Evolutionary conservation across 1,139 yeast species (phyloP), one percentile per base, ranked within the genome.

Genomic region (Wickerhamomyces sp.): DNA sequence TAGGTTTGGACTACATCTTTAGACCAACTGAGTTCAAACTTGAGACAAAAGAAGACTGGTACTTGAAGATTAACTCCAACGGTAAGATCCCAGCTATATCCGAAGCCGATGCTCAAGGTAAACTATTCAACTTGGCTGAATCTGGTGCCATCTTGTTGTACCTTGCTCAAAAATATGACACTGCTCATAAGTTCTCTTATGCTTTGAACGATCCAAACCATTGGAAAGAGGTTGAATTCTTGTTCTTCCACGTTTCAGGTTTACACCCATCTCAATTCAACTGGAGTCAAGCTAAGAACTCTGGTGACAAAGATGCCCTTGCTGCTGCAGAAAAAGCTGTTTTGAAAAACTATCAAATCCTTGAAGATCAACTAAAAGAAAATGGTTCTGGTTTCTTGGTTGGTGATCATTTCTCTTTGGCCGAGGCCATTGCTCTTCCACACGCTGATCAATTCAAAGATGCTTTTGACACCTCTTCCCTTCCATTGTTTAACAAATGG

Each of bases 241-340:
- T 66, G 8, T 59, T 63, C 39, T 72, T 70, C 61, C 82, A 74
- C 53, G 72, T 72, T 58, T 70, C 78, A 1, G 79, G 77, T 10
- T 55, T 72, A 28, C 78, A 79, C 31, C 81, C 81, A 32, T 72
- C 72, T 66, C 75, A 69, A 45, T 78, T 79, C 12, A 77, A 73
- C 44, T 70, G 66, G 33, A 59, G 61, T 46, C n/a, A 72, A 64
- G 52, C 76, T 6, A 66, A 41, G 48, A 69, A 75, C 5, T 57
- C 63, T 0, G 77, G 47, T 23, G 61, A 69, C 45, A 51, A 67
- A 29, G 68, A 66, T 40, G 80, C 64, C 5, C 61, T 67, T 31
- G 56, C 64, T 18, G 59, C 78, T 33, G 74, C 66, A 49, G 40
- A 46, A 8, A 59, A 58, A 14, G 81, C 75, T 42, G 62, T 72